Evolutionary conservation across 305 asterid species (phyloP).

Genomic region (Striga hermonthica): DNA sequence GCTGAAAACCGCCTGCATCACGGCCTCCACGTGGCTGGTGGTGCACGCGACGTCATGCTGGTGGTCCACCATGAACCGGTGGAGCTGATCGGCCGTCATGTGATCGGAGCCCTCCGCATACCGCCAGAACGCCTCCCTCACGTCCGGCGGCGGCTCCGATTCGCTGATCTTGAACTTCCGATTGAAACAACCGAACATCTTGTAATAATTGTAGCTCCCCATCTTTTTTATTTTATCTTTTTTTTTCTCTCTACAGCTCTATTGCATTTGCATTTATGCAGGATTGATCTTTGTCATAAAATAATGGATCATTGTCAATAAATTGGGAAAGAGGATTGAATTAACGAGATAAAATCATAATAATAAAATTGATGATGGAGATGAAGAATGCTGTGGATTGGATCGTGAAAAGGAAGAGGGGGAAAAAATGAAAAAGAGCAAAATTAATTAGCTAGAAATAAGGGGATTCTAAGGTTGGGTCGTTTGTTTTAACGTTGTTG

Average conservation of each 20-base stretch:
- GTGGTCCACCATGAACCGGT: conserved; percentile 53
- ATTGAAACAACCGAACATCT: conserved; percentile 91
- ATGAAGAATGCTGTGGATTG: conserved; percentile 25
- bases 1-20: conserved; percentile 53
- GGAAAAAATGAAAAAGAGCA: not conserved
- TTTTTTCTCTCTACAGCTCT: too few species aligned
- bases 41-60: conserved; percentile 60
- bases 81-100: conserved; percentile 69
- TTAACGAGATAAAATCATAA: not conserved
- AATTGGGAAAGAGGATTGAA: not conserved
- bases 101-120: conserved; percentile 51
- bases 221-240: conserved; percentile 24
- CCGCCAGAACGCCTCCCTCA: conserved; percentile 54
- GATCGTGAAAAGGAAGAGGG: conserved; percentile 21
- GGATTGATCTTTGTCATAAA: too few species aligned
- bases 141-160: conserved; percentile 87
- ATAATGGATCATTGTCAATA: not conserved
- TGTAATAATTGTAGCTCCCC: conserved; percentile 93
- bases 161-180: conserved; percentile 91
- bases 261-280: too few species aligned
- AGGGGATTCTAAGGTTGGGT: conserved; percentile 47
- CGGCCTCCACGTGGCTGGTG: conserved; percentile 38
- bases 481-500: not conserved
- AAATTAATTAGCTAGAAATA: conserved; percentile 33
- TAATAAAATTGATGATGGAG: conserved; percentile 4